phyloP scores from a whole-genome alignment of 345 rosid species.

The Jatropha curcas region DNA sequence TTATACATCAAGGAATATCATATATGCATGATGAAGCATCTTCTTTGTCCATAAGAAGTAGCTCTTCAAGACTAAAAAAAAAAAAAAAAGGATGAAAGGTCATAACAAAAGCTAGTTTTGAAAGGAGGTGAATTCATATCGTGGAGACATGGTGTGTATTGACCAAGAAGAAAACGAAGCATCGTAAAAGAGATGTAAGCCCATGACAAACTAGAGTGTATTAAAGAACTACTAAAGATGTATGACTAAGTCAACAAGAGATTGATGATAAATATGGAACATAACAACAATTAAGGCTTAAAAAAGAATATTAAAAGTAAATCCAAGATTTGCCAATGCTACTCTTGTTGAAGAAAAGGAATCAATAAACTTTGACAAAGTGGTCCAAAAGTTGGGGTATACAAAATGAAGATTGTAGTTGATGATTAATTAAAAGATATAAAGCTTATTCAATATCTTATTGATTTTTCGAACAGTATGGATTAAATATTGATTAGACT shows the following conservation, averaged over 20 bases:
- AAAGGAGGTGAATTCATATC: no score
- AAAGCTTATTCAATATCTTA: no score
- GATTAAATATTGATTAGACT: no score
- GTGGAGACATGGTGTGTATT: no score
- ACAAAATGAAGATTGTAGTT: no score
- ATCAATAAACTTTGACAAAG: neutral
- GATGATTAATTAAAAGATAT: no score
- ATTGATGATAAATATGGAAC: neutral
- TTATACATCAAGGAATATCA: neutral
- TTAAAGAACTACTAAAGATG: neutral
- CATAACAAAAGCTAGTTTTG: no score
- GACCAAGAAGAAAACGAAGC: no score
- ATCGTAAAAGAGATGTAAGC: neutral
- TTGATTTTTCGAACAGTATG: no score
- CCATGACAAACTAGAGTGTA: neutral
- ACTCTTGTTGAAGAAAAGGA: neutral
- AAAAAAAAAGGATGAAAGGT: no score
- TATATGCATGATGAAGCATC: neutral
- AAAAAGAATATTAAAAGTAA: neutral
- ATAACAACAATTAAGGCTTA: neutral
- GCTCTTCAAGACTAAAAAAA: no score
- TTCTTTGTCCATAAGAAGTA: neutral
- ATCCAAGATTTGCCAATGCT: neutral
- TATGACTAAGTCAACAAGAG: neutral
- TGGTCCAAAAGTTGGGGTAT: neutral